phyloP scores from a whole-genome alignment of 2,329 filamentous ascomycete genomes.

The Trichoderma afroharzianum region DNA sequence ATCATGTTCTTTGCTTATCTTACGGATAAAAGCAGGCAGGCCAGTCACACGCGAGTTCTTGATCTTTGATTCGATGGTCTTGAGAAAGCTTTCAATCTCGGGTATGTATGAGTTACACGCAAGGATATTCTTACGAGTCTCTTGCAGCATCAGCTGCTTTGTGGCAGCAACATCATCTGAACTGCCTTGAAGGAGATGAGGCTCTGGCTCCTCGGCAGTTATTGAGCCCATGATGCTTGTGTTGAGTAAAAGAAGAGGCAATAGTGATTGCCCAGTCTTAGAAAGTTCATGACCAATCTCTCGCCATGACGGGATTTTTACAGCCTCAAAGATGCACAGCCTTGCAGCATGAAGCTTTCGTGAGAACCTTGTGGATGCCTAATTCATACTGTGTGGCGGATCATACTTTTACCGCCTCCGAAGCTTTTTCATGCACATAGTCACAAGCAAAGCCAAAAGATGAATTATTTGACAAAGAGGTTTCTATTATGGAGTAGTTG shows the following conservation, averaged over 20 bases:
- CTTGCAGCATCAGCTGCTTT: conserved; percentile 15
- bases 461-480: too few relatives aligned
- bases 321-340: neutral
- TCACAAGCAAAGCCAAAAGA: neutral
- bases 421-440: neutral
- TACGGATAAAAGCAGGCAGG: conserved; percentile 24
- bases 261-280: neutral
- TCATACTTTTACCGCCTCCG: conserved; percentile 2
- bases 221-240: neutral
- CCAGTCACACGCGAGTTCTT: conserved; percentile 22
- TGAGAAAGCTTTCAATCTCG: conserved; percentile 23
- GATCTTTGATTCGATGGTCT: conserved; percentile 6
- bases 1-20: conserved; percentile 21
- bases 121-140: conserved; percentile 14
- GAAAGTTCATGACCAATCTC: neutral
- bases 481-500: neutral
- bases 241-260: neutral
- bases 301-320: neutral
- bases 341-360: neutral
- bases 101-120: conserved; percentile 17
- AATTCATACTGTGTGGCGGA: conserved; percentile 14
- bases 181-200: neutral
- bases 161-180: neutral
- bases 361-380: conserved; percentile 4
- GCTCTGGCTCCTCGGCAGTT: neutral